phyloP scores from a whole-genome alignment of 371 early-diverging fungal genomes.

The Mortierella polycephala region DNA sequence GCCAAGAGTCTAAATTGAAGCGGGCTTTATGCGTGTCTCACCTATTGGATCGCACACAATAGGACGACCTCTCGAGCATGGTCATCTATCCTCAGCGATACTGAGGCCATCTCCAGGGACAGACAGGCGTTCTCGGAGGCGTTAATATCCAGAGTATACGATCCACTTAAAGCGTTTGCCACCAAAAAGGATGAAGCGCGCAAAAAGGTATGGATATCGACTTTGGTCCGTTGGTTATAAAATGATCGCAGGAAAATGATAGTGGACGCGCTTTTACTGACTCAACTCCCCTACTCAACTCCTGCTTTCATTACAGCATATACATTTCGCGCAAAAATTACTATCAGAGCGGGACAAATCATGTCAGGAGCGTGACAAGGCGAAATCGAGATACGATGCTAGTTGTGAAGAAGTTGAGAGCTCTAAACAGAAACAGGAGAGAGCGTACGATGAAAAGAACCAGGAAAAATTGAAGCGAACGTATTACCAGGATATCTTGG shows the following conservation, averaged over 20 bases:
- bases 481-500: conserved; percentile 73
- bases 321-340: conserved; percentile 73
- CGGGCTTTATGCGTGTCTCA: too few relatives aligned
- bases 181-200: conserved; percentile 76
- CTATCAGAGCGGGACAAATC: conserved; percentile 72
- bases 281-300: not conserved
- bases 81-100: conserved; percentile 68
- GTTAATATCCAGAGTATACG: conserved; percentile 61
- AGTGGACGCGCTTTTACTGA: too few relatives aligned
- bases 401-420: conserved; percentile 75
- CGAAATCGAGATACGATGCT: conserved; percentile 75
- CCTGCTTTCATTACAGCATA: conserved; percentile 60
- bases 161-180: conserved; percentile 66
- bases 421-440: conserved; percentile 61
- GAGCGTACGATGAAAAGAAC: conserved; percentile 64
- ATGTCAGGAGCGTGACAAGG: conserved; percentile 76
- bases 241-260: too few relatives aligned
- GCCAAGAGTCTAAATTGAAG: too few relatives aligned
- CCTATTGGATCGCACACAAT: not conserved
- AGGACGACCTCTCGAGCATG: conserved; percentile 69
- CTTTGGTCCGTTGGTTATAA: not conserved
- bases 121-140: conserved; percentile 68
- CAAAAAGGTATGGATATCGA: conserved; percentile 70
- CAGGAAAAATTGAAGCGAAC: conserved; percentile 59
- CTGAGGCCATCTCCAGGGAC: conserved; percentile 67